phyloP scores from a whole-genome alignment of 2,329 filamentous ascomycete genomes.

The Fusarium musae region DNA sequence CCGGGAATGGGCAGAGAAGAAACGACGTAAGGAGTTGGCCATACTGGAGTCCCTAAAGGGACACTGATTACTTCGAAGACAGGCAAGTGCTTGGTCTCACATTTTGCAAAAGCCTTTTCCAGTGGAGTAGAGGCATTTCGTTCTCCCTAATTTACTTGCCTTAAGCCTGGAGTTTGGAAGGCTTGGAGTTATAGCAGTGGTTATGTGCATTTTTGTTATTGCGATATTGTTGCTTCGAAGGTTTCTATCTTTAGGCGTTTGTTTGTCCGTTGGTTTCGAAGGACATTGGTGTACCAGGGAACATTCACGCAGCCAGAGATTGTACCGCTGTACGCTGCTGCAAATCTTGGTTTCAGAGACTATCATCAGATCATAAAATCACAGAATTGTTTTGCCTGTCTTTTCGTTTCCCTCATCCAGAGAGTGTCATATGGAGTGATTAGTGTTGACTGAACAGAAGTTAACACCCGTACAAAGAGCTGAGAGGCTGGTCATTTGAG shows the following conservation, averaged over 20 bases:
- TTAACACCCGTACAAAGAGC: not conserved
- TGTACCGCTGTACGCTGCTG: constrained; percentile 12
- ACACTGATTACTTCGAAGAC: not conserved
- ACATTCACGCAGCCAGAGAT: constrained; percentile 6
- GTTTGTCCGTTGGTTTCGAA: constrained; percentile 16
- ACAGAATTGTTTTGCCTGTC: not conserved
- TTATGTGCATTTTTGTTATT: constrained; percentile 31
- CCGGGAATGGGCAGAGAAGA: constrained; percentile 71
- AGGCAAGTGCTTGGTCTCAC: not conserved
- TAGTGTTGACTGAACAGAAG: not conserved
- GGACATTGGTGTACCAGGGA: constrained; percentile 3
- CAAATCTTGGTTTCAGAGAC: constrained; percentile 19
- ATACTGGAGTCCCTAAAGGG: constrained; percentile 26
- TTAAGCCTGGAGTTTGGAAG: constrained; percentile 39
- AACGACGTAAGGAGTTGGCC: constrained; percentile 55
- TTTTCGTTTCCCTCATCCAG: not conserved
- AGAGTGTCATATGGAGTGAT: not conserved
- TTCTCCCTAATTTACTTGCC: not conserved
- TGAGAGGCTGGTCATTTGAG: no score
- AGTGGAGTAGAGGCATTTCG: not conserved
- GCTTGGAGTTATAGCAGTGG: constrained; percentile 29
- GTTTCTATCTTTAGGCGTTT: constrained; percentile 16
- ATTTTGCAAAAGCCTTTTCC: not conserved
- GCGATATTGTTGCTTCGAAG: constrained; percentile 28
- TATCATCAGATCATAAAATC: not conserved